Base-by-base conservation (phyloP, 2,329 filamentous ascomycete species). In the Phialocephala sp. region DNA sequence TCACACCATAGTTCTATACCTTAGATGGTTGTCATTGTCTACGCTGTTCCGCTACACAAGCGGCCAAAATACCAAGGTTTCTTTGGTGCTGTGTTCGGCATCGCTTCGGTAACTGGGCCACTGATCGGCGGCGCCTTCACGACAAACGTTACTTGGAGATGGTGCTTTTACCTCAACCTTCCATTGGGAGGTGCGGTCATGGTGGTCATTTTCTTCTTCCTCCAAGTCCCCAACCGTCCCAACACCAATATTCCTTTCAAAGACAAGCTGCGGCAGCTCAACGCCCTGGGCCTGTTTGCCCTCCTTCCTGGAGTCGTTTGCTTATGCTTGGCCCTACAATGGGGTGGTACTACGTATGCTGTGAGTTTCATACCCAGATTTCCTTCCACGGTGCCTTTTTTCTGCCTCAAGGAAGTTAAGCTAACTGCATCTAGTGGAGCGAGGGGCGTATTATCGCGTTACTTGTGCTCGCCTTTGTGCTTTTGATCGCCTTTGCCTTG, bases 301-400 rank as follows among this genome's bases (percentile, higher is more conserved):
- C 66, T 85, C 55, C 78, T 84, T 77, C 75, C 77, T 71, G 67
- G 65, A 27, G 56, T 67, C 1, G 39, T 69, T 12, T 79, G 75
- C 59, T 71, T 82, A 1, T 79, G 64, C 8, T 55, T 71, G 24
- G 68, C 65, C 2, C 43, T 71, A 6, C 65, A 80, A 52, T 72
- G 69, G 69, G 78, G 78, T 77, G 81, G 81, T 60, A 84, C 84
- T 61, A 76, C 77, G 3, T 68, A 72, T 59, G 27, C 18, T 60
- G 63, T 65, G 37, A 57, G 63, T 61, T 20, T 56, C n/a, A 9
- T 14, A 5, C 52, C 37, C n/a, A 9, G 18, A 45, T 18, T 50
- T 36, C 47, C 22, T 5, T 27, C 2, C 24, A 39, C 12, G 9
- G 37, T 14, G 43, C 39, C 37, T 27, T 47, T 2, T 43, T 39